These are phyloP conservation scores for Epichloe scottii DNA, from an alignment of 2,329 filamentous ascomycete genomes.

Conservation along the genomic window DNA sequence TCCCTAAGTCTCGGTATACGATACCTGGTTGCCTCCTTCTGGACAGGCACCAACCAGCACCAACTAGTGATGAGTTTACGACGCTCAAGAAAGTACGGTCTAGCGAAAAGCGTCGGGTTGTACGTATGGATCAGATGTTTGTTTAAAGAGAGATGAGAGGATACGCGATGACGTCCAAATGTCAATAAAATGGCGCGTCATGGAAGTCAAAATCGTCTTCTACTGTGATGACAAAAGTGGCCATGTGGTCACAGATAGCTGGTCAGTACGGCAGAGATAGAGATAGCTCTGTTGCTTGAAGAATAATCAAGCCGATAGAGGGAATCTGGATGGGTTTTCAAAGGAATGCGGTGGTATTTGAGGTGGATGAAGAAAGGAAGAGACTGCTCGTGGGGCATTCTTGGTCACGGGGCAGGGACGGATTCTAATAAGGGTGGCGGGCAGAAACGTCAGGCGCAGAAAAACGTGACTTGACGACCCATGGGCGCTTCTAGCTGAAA, in stretches of 20 bases:
- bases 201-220: conserved; percentile 8
- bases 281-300: neutral
- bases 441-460: neutral
- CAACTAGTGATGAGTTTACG: conserved; percentile 5
- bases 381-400: neutral
- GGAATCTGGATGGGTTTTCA: neutral
- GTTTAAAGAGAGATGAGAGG: neutral
- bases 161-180: conserved; percentile 9
- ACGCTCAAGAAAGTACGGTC: conserved; percentile 5
- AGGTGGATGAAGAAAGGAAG: neutral
- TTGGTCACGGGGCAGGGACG: neutral
- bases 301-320: neutral
- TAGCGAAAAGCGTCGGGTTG: conserved; percentile 2
- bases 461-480: conserved; percentile 5
- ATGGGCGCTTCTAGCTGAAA: neutral
- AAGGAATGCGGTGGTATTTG: neutral
- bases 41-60: neutral
- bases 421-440: conserved; percentile 1
- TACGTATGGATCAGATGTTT: conserved; percentile 3
- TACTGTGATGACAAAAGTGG: conserved; percentile 10
- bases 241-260: conserved; percentile 9
- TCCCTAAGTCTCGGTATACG: neutral
- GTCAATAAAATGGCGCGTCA: conserved; percentile 6
- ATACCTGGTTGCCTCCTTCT: neutral
- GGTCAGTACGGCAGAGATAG: neutral